Conservation (phyloP, 164 flowering plant genomes). For the Echeveria elegans region DNA sequence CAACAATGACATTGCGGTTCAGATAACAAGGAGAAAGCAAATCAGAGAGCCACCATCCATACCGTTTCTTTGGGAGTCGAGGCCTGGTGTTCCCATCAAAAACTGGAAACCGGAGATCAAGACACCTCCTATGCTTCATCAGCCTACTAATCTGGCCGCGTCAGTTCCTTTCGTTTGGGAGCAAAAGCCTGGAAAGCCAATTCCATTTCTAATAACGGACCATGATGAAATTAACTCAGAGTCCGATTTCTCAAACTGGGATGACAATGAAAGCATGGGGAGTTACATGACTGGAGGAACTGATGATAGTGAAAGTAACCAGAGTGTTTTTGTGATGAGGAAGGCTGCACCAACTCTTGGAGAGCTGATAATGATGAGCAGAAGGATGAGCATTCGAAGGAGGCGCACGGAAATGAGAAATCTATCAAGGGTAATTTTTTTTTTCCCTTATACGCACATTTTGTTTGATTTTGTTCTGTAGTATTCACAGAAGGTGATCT, state of each 20-base stretch:
- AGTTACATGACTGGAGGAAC: slow-evolving; percentile 50
- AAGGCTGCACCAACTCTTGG: slow-evolving; percentile 60
- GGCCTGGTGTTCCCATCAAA: slow-evolving; percentile 69
- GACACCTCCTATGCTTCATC: neutral
- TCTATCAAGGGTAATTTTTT: slow-evolving; percentile 27
- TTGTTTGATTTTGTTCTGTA: neutral
- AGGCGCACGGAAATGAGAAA: slow-evolving; percentile 33
- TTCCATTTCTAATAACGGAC: slow-evolving; percentile 10
- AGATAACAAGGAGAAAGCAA: slow-evolving; percentile 14
- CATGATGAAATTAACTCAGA: slow-evolving; percentile 25
- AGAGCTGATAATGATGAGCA: slow-evolving; percentile 72
- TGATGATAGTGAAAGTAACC: slow-evolving; percentile 15
- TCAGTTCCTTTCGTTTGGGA: slow-evolving; percentile 8
- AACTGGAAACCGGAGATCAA: slow-evolving; percentile 35
- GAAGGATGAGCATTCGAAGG: slow-evolving; percentile 41
- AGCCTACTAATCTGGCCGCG: neutral
- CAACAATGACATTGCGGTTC: neutral
- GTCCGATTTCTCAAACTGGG: slow-evolving; percentile 27
- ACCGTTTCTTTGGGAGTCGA: slow-evolving; percentile 81
- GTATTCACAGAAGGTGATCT: neutral
- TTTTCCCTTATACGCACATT: neutral
- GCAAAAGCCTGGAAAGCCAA: slow-evolving; percentile 6
- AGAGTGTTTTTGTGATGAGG: slow-evolving; percentile 11
- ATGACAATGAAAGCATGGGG: slow-evolving; percentile 24
- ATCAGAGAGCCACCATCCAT: slow-evolving; percentile 40